Base-by-base conservation (phyloP, 768 basidiomycete genomes). In the Pisolithus albus region DNA sequence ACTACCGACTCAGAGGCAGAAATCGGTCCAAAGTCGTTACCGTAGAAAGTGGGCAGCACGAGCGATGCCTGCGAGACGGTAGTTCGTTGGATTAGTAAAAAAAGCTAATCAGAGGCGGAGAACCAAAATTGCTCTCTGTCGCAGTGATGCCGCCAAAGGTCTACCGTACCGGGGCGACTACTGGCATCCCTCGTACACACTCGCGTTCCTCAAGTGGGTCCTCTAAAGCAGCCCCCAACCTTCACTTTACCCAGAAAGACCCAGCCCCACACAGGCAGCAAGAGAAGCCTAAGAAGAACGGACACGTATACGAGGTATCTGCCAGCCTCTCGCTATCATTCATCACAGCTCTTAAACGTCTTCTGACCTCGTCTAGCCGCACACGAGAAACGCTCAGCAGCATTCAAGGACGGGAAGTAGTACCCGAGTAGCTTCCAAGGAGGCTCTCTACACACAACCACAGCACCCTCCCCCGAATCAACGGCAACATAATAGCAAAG, bases 231-330 rank as follows among this genome's bases (percentile, higher is more conserved):
- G 76, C 74, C 16, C 59, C 78, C 47, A 85, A 79, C 60, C 73
- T 87, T 13, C 83, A 84, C 42, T 73, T 87, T 52, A 86, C 86
- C 0, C 81, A 84, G 70, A 84, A 82, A 57, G 84, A 86, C 24
- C 60, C 69, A 21, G 61, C 60, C 4, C 64, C 65, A 7, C 67
- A 66, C 50, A 75, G 73, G 64, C 71, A 72, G 43, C 46, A 66
- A n/a, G 80, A 83, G 56, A 82, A 77, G 69, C 54, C 64, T 37
- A 82, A 77, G 73, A 82, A 78, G 70, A 68, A 64, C 50, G 64
- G 63, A 11, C 53, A 63, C 56, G 61, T 54, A 46, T 68, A 73
- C 60, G 80, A 82, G 54, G 80, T 84, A 60, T 34, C 18, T 5
- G 32, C 19, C 46, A 5, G 8, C 54, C 74, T 67, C 50, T 47